phyloP scores from a whole-genome alignment of 2,329 filamentous ascomycete genomes.

The Cladosporium velox region DNA sequence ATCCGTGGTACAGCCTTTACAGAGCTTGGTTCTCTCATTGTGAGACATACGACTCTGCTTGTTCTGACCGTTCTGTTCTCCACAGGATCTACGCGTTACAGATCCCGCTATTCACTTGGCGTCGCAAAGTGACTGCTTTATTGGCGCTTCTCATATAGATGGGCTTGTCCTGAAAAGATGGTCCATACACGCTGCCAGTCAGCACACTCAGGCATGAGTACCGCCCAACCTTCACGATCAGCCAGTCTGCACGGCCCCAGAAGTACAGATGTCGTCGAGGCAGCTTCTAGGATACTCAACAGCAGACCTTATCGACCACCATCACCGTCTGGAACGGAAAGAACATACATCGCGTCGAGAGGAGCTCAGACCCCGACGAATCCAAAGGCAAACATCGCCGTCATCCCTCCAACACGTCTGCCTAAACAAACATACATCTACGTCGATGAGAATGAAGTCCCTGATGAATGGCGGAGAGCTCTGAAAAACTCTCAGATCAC shows the following conservation, averaged over 20 bases:
- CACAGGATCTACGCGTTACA: constrained; percentile 13
- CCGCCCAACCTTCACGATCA: not conserved
- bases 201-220: constrained; percentile 10
- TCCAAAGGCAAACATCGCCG: constrained; percentile 7
- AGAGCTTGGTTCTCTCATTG: not conserved
- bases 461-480: constrained; percentile 13
- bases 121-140: not conserved
- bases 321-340: constrained; percentile 9
- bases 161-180: not conserved
- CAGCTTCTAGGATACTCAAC: constrained; percentile 10
- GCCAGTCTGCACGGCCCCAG: constrained; percentile 12
- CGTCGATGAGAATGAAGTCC: constrained; percentile 5
- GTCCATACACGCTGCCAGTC: not conserved
- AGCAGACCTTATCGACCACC: not conserved
- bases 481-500: constrained; percentile 19
- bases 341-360: constrained; percentile 5
- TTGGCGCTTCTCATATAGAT: constrained; percentile 5
- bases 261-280: constrained; percentile 16
- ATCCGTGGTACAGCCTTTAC: not conserved
- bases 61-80: constrained; percentile 5
- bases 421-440: not conserved
- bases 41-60: constrained; percentile 10
- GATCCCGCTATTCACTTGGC: constrained; percentile 12
- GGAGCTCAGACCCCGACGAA: constrained; percentile 1
- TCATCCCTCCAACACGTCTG: constrained; percentile 8